phyloP scores from a whole-genome alignment of 257 asterid species.

The Galeopsis tetrahit region DNA sequence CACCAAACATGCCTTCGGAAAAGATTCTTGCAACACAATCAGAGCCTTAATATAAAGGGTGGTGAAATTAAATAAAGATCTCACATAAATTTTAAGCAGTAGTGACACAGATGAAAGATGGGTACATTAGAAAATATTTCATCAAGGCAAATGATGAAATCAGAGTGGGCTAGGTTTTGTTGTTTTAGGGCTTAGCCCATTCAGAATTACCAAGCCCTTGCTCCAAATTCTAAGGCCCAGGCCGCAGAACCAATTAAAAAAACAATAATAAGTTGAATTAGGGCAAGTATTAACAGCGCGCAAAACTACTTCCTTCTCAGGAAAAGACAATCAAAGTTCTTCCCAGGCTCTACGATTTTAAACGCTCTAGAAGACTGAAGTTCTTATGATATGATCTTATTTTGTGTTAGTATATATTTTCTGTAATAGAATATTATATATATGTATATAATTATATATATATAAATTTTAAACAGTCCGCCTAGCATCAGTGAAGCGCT shows the following conservation, averaged over 20 bases:
- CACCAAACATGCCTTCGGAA: background rate
- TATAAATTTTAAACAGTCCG: too few species aligned
- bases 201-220: background rate
- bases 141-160: constrained; percentile 1
- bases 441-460: too few species aligned
- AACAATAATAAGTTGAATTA: background rate
- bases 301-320: too few species aligned
- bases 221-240: background rate
- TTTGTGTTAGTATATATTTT: too few species aligned
- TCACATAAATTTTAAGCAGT: background rate
- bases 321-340: background rate
- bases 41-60: background rate
- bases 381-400: background rate
- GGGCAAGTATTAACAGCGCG: too few species aligned
- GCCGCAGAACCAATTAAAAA: background rate
- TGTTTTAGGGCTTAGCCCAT: background rate
- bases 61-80: background rate
- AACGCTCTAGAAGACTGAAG: background rate
- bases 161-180: background rate
- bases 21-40: constrained; percentile 5
- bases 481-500: background rate
- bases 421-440: too few species aligned
- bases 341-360: background rate
- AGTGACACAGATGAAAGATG: background rate
- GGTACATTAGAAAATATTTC: background rate